Evolutionary conservation across 1,139 yeast genomes (phyloP).

Genomic region (Hemisphaericaspora xylofermentans): DNA sequence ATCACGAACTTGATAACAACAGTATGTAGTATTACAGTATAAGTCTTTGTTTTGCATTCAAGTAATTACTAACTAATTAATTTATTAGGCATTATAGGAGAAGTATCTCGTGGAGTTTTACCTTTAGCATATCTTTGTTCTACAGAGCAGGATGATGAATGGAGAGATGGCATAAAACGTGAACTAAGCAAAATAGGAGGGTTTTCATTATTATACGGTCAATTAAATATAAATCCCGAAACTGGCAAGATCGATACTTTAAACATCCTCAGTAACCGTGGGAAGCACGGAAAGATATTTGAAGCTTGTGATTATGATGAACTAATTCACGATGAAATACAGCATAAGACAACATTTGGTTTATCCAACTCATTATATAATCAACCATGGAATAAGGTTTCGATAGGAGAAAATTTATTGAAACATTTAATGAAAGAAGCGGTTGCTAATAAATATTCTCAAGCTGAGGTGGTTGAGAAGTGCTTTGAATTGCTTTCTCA

Average conservation of each 20-base stretch:
- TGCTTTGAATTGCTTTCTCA: constrained; percentile 57
- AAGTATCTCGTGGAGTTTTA: constrained; percentile 69
- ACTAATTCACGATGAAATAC: constrained; percentile 11
- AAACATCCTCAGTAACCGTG: constrained; percentile 53
- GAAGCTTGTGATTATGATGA: constrained; percentile 11
- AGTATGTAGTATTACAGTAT: constrained; percentile 19
- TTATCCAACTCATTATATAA: constrained; percentile 62
- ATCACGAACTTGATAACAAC: constrained; percentile 42
- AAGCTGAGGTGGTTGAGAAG: constrained; percentile 45
- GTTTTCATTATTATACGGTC: constrained; percentile 78
- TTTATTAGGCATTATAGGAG: constrained; percentile 28
- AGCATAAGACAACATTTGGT: constrained; percentile 41
- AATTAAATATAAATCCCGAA: constrained; percentile 28
- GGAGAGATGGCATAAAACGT: constrained; percentile 37
- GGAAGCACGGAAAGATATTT: constrained; percentile 38
- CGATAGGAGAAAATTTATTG: constrained; percentile 49
- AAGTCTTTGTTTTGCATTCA: background rate
- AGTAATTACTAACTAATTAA: constrained; percentile 13
- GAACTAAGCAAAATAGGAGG: constrained; percentile 66
- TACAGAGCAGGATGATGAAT: constrained; percentile 38
- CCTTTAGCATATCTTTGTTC: constrained; percentile 57
- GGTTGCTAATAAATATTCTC: constrained; percentile 21
- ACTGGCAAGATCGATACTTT: constrained; percentile 34
- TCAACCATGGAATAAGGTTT: constrained; percentile 75
- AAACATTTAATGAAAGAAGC: constrained; percentile 35